Percentiles rank a stretch among this genome's conserved stretches.
phyloP scores from a whole-genome alignment of 306 rosid species.

The Purshia tridentata region DNA sequence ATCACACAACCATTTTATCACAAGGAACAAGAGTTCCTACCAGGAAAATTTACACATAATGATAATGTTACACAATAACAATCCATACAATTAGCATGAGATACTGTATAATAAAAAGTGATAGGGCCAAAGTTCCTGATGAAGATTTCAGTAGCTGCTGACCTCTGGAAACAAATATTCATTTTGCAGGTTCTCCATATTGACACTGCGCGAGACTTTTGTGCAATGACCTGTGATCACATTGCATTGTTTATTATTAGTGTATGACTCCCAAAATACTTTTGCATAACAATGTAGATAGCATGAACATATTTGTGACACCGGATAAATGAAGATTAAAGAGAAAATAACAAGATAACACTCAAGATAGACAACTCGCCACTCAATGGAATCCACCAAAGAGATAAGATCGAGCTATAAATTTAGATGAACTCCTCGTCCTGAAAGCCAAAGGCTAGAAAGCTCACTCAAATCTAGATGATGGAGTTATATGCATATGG shows the following conservation, averaged over 20 bases:
- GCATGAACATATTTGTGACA: neutral
- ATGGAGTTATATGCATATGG: no score
- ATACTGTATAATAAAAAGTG: neutral
- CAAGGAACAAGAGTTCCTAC: neutral
- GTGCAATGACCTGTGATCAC: conserved; percentile 37
- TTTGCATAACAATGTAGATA: neutral
- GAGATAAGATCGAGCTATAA: no score
- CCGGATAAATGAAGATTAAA: no score
- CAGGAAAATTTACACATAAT: neutral
- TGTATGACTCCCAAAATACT: neutral
- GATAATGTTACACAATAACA: neutral
- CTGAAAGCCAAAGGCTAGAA: no score
- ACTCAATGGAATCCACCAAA: no score
- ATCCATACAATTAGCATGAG: neutral
- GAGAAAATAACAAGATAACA: no score
- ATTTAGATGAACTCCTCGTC: no score
- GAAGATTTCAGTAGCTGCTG: conserved; percentile 16
- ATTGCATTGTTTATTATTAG: neutral
- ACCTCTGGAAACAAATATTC: conserved; percentile 71
- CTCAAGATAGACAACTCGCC: no score
- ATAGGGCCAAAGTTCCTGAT: neutral
- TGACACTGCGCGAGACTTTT: conserved; percentile 47
- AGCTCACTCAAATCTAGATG: no score
- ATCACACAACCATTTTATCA: neutral
- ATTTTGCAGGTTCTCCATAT: conserved; percentile 58